Base-by-base conservation (phyloP, 2,329 filamentous ascomycete species). In the Colletotrichum destructivum region DNA sequence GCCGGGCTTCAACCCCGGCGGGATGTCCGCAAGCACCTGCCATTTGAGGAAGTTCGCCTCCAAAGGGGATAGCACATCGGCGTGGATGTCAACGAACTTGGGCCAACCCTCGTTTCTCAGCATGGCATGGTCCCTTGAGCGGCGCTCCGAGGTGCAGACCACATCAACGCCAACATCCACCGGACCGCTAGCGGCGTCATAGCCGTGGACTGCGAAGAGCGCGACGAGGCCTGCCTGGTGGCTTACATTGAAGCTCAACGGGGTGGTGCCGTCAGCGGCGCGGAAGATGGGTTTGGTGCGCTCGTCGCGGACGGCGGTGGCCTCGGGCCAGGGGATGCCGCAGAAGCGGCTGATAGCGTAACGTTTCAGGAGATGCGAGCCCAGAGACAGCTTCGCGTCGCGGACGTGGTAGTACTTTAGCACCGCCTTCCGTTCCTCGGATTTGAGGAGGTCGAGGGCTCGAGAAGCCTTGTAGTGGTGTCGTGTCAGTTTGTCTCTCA, bases 191-290 rank as follows among this genome's bases (percentile, higher is more conserved):
- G 35, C 16, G 8, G 52, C 26, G 6, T 71, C 75, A 76, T 81
- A 80, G 23, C 77, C 78, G 52, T 80, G 78, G 3, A 86, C 82
- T 16, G 91, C 91, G 15, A 92, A 86, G 40, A 95, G 83, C 2
- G 89, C 88, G 0, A 95, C 93, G 18, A 96, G 83, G 2, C 93
- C 93, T 11, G 91, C 91, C 83, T 96, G 93, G 80, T 96, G 93
- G 56, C 89, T 92, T 66, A 95, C 88, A 81, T 96, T 96, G 86
- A 96, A 95, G 73, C 83, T 76, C n/a, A 90, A 79, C 21, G 86
- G 81, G 75, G 85, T 82, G 68, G 70, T 82, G 74, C 76, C 88
- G 82, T 79, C 84, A 80, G 74, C 86, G 84, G 84, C 83, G 78
- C 77, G 78, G 78, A 84, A 90, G 62, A 88, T 79, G 54, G 89